These are phyloP conservation scores for Cryphonectria nitschkei DNA, from an alignment of 2,329 filamentous ascomycete genomes.

Conservation along the genomic window DNA sequence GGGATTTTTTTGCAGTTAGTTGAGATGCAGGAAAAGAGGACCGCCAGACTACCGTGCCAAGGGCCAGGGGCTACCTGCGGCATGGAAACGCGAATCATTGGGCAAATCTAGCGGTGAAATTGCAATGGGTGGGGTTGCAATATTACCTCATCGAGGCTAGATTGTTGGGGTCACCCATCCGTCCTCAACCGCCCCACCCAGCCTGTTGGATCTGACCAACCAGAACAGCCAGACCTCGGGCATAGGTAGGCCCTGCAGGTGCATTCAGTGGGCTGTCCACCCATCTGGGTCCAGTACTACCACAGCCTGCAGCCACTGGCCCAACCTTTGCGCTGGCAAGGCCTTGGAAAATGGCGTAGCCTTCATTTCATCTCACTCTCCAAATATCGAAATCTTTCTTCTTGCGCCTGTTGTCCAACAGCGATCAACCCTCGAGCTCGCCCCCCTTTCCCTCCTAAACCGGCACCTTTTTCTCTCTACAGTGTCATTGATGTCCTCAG, in stretches of 20 bases:
- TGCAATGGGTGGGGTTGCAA: not conserved
- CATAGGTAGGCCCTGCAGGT: not conserved
- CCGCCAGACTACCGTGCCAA: not conserved
- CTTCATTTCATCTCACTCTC: slow-evolving; percentile 3
- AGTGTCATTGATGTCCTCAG: not conserved
- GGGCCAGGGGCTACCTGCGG: not conserved
- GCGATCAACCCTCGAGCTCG: slow-evolving; percentile 8
- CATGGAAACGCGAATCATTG: not conserved
- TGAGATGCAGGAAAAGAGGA: not conserved
- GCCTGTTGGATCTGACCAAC: not conserved
- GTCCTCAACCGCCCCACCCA: not conserved
- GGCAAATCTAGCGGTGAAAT: slow-evolving; percentile 1
- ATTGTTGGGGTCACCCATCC: not conserved
- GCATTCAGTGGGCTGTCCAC: not conserved
- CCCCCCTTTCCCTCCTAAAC: not conserved
- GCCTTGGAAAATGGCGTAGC: slow-evolving; percentile 7
- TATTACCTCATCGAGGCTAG: slow-evolving; percentile 1
- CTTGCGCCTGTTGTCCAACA: slow-evolving; percentile 6
- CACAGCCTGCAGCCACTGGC: not conserved
- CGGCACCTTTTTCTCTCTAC: slow-evolving; percentile 1
- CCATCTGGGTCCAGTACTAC: not conserved
- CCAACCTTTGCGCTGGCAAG: not conserved
- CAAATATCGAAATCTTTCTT: slow-evolving; percentile 1
- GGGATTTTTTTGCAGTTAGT: not conserved
- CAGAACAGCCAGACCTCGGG: not conserved